Evolutionary conservation across 2,329 filamentous ascomycete genomes (phyloP), one percentile per base, ranked within the genome.

Genomic region (Dactylellina parvicollis): DNA sequence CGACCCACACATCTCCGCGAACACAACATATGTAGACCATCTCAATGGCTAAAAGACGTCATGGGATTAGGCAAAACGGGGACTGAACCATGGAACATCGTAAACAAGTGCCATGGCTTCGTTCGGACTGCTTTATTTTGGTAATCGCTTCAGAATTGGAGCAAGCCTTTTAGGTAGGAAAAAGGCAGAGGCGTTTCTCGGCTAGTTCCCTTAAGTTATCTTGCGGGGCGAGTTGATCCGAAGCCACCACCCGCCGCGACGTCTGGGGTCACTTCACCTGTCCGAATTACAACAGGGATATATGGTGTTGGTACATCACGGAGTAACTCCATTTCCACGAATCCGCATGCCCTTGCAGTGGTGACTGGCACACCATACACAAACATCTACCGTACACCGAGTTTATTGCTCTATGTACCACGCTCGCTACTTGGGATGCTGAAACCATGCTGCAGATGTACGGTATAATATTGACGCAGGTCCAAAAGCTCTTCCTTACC

Each of bases 161-260:
- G 24, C 50, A 42, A 20, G 3, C 12, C n/a, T 42, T 36, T 62
- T 30, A 56, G 60, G 18, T 42, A 36, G 10, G 24, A 38, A 34
- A 44, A 44, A 56, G 42, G 67, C 46, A 65, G 59, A 57, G 67
- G 67, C 67, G 59, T 57, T n/a, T 47, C 59, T 72, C 67, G 67
- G 59, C 52, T 72, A 59, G 36, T 57, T 64, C 59, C 54, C 65
- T 65, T 69, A 72, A 65, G 44, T 52, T 72, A 64, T 72, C 60
- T 64, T 65, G 67, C 67, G 67, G 67, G 67, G 59, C 67, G 67
- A 72, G 67, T 72, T 72, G 67, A 72, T 72, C 67, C 67, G 67
- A 72, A 46, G 44, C 38, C 16, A 16, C 49, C 57, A 54, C 50
- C 9, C 3, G 26, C 44, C 36, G 24, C 47, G 24, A 42, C 47